A percentile compares a stretch with the other conserved stretches of the same genome.
phyloP scores from a whole-genome alignment of 1,284 basidiomycete species.

The Singerocomus inundabilis region DNA sequence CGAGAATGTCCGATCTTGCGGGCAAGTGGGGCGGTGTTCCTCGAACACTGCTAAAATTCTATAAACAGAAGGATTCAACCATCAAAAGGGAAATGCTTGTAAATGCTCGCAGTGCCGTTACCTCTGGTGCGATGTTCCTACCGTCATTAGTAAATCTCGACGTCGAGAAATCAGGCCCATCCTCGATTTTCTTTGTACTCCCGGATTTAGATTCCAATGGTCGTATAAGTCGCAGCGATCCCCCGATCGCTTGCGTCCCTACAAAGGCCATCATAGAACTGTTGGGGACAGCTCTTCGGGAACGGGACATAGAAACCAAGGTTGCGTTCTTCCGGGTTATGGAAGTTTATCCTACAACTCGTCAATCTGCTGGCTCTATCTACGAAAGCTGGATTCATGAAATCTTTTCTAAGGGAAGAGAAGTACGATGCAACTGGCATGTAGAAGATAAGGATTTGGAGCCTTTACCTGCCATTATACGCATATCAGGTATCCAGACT shows the following conservation, averaged over 20 bases:
- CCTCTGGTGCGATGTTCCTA: fast-evolving
- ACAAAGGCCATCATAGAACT: neutral
- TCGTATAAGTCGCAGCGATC: neutral
- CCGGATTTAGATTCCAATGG: too few species aligned
- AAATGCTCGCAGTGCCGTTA: neutral
- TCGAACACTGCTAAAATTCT: neutral
- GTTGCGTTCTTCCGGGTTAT: neutral
- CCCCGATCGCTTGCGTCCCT: fast-evolving
- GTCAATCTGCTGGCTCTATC: neutral
- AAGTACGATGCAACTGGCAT: neutral
- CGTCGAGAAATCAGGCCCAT: too few species aligned
- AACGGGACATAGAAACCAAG: fast-evolving
- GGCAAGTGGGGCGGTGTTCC: slow-evolving; percentile 1
- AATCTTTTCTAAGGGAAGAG: neutral
- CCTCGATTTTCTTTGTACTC: too few species aligned
- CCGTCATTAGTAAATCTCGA: too few species aligned
- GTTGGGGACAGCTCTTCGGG: neutral
- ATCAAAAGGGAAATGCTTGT: neutral
- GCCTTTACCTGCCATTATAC: neutral
- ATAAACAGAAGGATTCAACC: fast-evolving
- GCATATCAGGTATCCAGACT: too few species aligned
- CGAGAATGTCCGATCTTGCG: neutral
- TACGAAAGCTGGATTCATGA: slow-evolving; percentile 6
- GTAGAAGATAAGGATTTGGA: too few species aligned
- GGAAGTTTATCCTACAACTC: neutral